Evolutionary conservation across 495 filamentous ascomycete species (phyloP).

Genomic region (Penicillium taxi): DNA sequence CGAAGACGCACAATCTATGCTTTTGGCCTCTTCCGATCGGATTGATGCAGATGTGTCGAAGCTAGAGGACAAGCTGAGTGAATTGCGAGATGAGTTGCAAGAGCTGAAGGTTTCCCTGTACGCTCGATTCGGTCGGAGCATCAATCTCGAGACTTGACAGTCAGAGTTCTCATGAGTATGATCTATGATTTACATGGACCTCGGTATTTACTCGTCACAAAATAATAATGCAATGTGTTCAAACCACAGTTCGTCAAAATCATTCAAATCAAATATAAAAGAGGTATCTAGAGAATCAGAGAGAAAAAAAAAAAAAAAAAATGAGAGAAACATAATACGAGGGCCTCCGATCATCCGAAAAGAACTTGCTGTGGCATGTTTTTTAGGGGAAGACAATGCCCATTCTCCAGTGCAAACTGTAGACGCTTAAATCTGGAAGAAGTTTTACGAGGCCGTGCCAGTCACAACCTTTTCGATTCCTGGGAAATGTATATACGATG

Average conservation of each 20-base stretch:
- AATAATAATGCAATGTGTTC: not conserved
- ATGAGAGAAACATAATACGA: not conserved
- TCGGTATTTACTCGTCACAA: not conserved
- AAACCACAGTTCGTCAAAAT: constrained; percentile 17
- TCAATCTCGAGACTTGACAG: constrained; percentile 82
- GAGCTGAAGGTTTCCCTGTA: constrained; percentile 85
- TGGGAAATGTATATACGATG: constrained; percentile 1
- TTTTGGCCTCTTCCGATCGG: constrained; percentile 58
- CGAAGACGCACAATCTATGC: constrained; percentile 73
- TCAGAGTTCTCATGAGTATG: constrained; percentile 3
- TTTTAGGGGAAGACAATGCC: constrained; percentile 17
- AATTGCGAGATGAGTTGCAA: constrained; percentile 75
- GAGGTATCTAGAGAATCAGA: constrained; percentile 23
- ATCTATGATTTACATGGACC: not conserved
- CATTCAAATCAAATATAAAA: constrained; percentile 18
- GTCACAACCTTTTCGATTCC: not conserved
- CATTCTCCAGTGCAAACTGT: constrained; percentile 15
- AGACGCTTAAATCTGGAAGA: too few relatives aligned
- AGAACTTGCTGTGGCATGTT: constrained; percentile 10
- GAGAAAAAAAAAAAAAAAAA: constrained; percentile 7
- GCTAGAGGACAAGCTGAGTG: constrained; percentile 67
- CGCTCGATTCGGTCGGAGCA: constrained; percentile 86
- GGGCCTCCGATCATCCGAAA: too few relatives aligned
- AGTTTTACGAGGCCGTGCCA: not conserved
- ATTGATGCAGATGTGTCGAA: constrained; percentile 67